These are phyloP conservation scores for Typha latifolia DNA, from an alignment of 176 grass and related monocot genomes.

Conservation along the genomic window DNA sequence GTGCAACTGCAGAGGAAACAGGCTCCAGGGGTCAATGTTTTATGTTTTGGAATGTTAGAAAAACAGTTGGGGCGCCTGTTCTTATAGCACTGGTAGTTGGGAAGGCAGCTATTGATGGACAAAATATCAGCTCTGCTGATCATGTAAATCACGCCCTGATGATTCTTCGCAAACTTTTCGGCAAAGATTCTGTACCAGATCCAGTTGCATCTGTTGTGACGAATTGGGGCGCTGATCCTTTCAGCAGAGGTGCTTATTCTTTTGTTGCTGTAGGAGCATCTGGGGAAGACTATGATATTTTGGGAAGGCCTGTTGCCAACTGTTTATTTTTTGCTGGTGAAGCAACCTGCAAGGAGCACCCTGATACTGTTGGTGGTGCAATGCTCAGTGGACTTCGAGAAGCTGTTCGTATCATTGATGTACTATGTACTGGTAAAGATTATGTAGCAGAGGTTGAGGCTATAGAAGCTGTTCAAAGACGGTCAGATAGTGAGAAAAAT, in stretches of 20 bases:
- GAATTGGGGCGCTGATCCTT: constrained; percentile 96
- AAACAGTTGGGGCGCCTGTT: constrained; percentile 80
- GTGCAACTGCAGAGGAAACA: constrained; percentile 87
- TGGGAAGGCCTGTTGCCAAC: constrained; percentile 79
- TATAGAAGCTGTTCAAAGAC: constrained; percentile 62
- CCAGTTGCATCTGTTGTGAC: constrained; percentile 88
- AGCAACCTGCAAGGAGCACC: constrained; percentile 97
- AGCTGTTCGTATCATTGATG: constrained; percentile 82
- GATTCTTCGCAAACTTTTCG: constrained; percentile 86
- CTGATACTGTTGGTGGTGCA: constrained; percentile 99
- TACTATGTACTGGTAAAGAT: constrained; percentile 64
- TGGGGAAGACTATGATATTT: constrained; percentile 88
- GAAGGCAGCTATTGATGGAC: constrained; percentile 84
- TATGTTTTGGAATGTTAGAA: constrained; percentile 99
- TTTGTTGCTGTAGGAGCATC: constrained; percentile 93
- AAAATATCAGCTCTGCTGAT: constrained; percentile 47
- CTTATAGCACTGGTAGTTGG: constrained; percentile 85
- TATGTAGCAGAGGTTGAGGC: constrained; percentile 82
- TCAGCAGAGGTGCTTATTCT: constrained; percentile 90
- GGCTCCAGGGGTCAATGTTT: constrained; percentile 82
- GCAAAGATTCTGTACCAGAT: constrained; percentile 66
- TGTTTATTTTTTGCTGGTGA: constrained; percentile 97
- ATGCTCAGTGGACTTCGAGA: constrained; percentile 98
- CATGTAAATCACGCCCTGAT: constrained; percentile 80
- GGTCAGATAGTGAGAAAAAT: constrained; percentile 78